A percentile compares a stretch with the other conserved stretches of the same genome.
Evolutionary conservation across 129 eudicot genomes (phyloP).

Genomic region (Artemisia annua): DNA sequence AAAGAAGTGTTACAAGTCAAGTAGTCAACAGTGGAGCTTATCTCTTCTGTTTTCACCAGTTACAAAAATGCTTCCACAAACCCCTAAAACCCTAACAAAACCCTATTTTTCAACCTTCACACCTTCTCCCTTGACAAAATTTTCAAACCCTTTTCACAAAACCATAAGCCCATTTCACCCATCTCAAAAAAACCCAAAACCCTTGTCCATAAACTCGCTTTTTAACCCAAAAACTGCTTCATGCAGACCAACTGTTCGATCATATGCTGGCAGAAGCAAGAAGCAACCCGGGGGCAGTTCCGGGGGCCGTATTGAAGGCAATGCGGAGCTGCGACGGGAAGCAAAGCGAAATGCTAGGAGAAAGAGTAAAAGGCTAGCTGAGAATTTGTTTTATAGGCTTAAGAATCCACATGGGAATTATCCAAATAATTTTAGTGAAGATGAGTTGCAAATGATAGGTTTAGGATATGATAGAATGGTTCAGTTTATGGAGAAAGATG

Average conservation of each 20-base stretch:
- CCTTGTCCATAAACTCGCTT: constrained; percentile 24
- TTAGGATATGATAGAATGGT: constrained; percentile 94
- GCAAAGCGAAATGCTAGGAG: constrained; percentile 72
- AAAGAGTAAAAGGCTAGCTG: constrained; percentile 62
- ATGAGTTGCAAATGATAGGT: constrained; percentile 88
- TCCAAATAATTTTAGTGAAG: constrained; percentile 81
- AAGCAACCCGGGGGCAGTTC: constrained; percentile 54
- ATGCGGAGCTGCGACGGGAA: constrained; percentile 67
- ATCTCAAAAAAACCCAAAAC: constrained; percentile 24
- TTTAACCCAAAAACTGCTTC: constrained; percentile 30
- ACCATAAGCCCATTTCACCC: constrained; percentile 35
- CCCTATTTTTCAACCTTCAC: constrained; percentile 38
- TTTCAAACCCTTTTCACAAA: constrained; percentile 50
- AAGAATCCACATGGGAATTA: constrained; percentile 78
- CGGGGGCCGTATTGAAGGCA: constrained; percentile 73
- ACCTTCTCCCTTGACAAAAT: constrained; percentile 34
- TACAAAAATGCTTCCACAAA: constrained; percentile 44
- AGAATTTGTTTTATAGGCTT: constrained; percentile 75
- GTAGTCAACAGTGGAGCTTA: neutral
- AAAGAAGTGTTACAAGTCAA: too few species aligned
- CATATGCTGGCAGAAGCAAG: constrained; percentile 87
- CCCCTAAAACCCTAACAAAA: constrained; percentile 69
- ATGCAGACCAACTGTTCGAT: constrained; percentile 47
- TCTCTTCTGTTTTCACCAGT: constrained; percentile 11
- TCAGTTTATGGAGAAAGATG: constrained; percentile 89